phyloP scores from a whole-genome alignment of 1,139 yeast genomes.

The Scheffersomyces parashehatae region DNA sequence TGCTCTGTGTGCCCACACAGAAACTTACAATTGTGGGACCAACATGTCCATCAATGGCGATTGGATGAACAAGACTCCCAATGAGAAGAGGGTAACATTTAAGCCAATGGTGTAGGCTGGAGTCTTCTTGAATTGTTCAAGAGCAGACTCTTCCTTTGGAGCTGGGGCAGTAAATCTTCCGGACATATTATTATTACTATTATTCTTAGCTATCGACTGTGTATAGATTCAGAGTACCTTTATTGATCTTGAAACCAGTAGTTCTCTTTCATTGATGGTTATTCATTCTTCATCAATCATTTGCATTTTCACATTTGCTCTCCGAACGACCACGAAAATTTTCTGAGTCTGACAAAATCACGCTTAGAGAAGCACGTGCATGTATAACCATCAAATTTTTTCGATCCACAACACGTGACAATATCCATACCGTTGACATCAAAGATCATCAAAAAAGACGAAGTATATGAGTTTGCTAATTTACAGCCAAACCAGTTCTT shows the following conservation, averaged over 20 bases:
- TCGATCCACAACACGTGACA: too few species aligned
- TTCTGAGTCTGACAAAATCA: too few species aligned
- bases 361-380: too few species aligned
- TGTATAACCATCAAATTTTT: too few species aligned
- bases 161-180: conserved; percentile 16
- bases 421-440: too few species aligned
- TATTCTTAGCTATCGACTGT: background rate
- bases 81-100: conserved; percentile 63
- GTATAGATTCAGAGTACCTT: background rate
- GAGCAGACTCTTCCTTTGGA: conserved; percentile 32
- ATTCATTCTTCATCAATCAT: too few species aligned
- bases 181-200: conserved; percentile 11
- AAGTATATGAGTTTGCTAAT: too few species aligned
- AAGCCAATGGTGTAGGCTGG: conserved; percentile 66
- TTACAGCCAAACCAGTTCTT: too few species aligned
- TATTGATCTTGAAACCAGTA: background rate
- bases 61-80: conserved; percentile 75
- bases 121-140: conserved; percentile 55
- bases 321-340: too few species aligned
- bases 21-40: conserved; percentile 65
- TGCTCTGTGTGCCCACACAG: conserved; percentile 3
- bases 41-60: conserved; percentile 79
- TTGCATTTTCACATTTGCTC: too few species aligned
- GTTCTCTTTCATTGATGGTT: too few species aligned
- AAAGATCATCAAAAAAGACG: too few species aligned